Conservation (phyloP, 768 basidiomycete species). For the Gautieria morchelliformis region DNA sequence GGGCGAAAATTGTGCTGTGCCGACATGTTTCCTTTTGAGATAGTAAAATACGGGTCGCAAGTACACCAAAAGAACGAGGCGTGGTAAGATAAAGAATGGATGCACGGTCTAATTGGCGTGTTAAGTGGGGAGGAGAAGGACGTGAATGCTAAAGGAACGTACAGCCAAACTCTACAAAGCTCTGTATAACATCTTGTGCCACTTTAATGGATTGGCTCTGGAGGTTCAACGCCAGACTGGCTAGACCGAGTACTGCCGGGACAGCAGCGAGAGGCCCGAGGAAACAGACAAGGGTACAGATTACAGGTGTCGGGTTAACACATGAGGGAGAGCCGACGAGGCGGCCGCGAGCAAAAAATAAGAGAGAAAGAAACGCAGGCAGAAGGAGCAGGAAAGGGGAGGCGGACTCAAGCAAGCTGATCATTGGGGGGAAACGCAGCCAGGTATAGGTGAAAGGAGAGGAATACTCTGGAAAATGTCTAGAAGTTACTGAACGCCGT, state of each 20-base stretch:
- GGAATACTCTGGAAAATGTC: not conserved
- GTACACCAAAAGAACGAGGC: not conserved
- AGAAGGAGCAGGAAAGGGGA: not conserved
- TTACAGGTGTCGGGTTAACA: not conserved
- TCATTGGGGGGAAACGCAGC: not conserved
- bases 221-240: not conserved
- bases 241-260: not conserved
- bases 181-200: not conserved
- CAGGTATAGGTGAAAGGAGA: not conserved
- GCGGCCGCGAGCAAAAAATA: slow-evolving; percentile 1
- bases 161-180: slow-evolving; percentile 3
- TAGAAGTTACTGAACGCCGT: not conserved
- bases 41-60: not conserved
- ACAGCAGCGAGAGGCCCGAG: slow-evolving; percentile 2
- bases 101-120: not conserved
- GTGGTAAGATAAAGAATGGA: not conserved
- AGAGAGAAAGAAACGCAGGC: slow-evolving; percentile 3
- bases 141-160: not conserved
- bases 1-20: not conserved
- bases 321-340: not conserved
- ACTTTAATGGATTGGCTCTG: not conserved
- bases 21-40: not conserved
- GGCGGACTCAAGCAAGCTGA: not conserved
- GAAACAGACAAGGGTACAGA: slow-evolving; percentile 1
- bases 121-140: not conserved